Conservation (phyloP, 164 flowering plant genomes). For the Stephania yunnanensis region DNA sequence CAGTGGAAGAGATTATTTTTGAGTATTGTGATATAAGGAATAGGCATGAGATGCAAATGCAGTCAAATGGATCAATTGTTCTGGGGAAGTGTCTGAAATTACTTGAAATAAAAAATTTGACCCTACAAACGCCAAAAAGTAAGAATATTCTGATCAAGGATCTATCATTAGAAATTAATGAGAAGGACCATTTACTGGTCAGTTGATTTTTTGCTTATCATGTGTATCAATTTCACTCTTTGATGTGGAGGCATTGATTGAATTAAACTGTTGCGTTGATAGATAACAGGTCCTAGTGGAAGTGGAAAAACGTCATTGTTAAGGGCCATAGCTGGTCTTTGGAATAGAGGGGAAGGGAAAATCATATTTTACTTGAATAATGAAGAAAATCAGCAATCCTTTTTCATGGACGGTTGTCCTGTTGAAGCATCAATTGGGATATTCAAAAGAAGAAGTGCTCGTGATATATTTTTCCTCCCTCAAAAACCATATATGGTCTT, state of each 20-base stretch:
- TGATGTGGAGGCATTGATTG: background rate
- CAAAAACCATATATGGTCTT: slow-evolving; percentile 95
- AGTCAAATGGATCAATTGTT: slow-evolving; percentile 46
- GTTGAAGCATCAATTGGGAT: slow-evolving; percentile 18
- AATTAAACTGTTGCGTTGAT: slow-evolving; percentile 9
- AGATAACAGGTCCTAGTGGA: slow-evolving; percentile 95
- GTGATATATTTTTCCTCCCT: slow-evolving; percentile 78
- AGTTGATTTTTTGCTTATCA: slow-evolving; percentile 15
- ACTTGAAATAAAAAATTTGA: slow-evolving; percentile 60
- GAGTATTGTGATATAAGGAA: slow-evolving; percentile 21
- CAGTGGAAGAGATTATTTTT: slow-evolving; percentile 46
- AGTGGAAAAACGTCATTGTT: slow-evolving; percentile 92
- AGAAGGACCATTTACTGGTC: slow-evolving; percentile 76
- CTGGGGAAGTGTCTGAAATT: slow-evolving; percentile 29
- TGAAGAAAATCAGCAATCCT: slow-evolving; percentile 20
- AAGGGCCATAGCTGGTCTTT: slow-evolving; percentile 94
- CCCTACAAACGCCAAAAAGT: slow-evolving; percentile 68
- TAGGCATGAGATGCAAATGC: slow-evolving; percentile 26
- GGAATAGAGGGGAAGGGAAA: slow-evolving; percentile 79
- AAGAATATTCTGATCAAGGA: slow-evolving; percentile 57
- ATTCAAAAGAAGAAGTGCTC: slow-evolving; percentile 23
- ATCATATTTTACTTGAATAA: slow-evolving; percentile 53
- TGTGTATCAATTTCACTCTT: background rate
- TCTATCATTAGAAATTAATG: slow-evolving; percentile 48
- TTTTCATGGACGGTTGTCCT: slow-evolving; percentile 25